Percentiles rank a stretch among this genome's conserved stretches.
phyloP scores from a whole-genome alignment of 805 yeast species.

The Yarrowia keelungensis region DNA sequence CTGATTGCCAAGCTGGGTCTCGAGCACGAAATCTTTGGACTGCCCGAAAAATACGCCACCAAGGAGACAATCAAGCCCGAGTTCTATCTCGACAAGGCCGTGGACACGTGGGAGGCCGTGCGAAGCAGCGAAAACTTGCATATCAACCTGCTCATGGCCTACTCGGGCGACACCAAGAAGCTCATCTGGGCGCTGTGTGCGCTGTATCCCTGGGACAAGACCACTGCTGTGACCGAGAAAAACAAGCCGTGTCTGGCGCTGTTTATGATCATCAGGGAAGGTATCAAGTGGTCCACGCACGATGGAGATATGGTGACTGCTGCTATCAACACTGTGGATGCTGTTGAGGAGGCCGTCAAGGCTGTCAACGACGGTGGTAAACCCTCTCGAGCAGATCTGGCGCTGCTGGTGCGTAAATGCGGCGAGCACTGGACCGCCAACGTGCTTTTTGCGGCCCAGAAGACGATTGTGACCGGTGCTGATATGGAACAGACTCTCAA shows the following conservation, averaged over 20 bases:
- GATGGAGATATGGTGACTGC: conserved; percentile 61
- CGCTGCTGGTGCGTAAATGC: conserved; percentile 62
- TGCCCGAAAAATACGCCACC: conserved; percentile 44
- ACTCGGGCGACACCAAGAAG: conserved; percentile 7
- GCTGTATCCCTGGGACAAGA: conserved; percentile 55
- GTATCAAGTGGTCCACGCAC: conserved; percentile 67
- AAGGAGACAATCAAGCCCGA: conserved; percentile 13
- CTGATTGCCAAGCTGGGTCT: conserved; percentile 64
- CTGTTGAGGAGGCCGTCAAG: conserved; percentile 48
- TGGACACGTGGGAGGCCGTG: conserved; percentile 37
- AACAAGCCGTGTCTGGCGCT: conserved; percentile 53
- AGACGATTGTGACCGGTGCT: conserved; percentile 48
- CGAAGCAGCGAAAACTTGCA: conserved; percentile 40
- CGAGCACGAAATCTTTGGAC: conserved; percentile 64
- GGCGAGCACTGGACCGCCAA: conserved; percentile 60
- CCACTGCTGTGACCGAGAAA: conserved; percentile 53
- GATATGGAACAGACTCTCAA: conserved; percentile 48
- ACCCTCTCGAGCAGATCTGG: conserved; percentile 59
- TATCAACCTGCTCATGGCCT: neutral
- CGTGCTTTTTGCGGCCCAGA: conserved; percentile 51
- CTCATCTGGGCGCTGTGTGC: conserved; percentile 34
- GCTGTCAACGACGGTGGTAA: conserved; percentile 41
- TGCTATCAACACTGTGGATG: conserved; percentile 51
- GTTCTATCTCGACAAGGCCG: conserved; percentile 36
- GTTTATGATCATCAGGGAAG: conserved; percentile 66